Percentiles rank a stretch among this genome's conserved stretches.
Evolutionary conservation across 1,284 basidiomycete genomes (phyloP).

Genomic region (Fereydounia khargensis): DNA sequence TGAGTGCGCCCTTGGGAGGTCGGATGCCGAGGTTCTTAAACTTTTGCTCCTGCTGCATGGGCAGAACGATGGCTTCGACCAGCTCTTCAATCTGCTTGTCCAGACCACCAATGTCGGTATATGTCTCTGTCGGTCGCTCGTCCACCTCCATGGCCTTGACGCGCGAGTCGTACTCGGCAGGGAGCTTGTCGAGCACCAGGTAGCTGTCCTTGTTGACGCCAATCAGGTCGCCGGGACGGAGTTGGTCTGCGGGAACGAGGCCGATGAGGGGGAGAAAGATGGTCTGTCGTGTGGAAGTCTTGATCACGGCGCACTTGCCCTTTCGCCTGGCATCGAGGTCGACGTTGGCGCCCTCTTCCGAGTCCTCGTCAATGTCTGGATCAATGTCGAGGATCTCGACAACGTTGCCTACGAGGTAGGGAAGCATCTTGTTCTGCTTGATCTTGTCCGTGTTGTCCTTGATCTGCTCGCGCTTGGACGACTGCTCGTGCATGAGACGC

Average conservation of each 20-base stretch:
- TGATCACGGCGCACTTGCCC: conserved; percentile 97
- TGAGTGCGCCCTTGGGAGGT: conserved; percentile 73
- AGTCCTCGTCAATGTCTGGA: conserved; percentile 80
- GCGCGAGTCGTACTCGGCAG: conserved; percentile 73
- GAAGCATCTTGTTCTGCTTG: conserved; percentile 98
- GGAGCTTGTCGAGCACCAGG: conserved; percentile 84
- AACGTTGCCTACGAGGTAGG: conserved; percentile 96
- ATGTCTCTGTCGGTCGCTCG: conserved; percentile 74
- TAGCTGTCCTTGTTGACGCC: conserved; percentile 99
- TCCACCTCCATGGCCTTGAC: conserved; percentile 93
- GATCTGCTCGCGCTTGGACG: conserved; percentile 96
- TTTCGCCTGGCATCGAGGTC: conserved; percentile 91
- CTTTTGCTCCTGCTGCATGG: conserved; percentile 77
- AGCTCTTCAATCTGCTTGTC: conserved; percentile 81
- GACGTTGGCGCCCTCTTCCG: conserved; percentile 76
- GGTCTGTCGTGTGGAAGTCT: conserved; percentile 91
- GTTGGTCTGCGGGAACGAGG: conserved; percentile 84
- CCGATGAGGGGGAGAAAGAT: conserved; percentile 98
- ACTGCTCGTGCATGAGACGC: conserved; percentile 88
- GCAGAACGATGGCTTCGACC: conserved; percentile 75
- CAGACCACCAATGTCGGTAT: conserved; percentile 74
- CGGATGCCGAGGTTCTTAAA: conserved; percentile 79
- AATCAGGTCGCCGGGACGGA: conserved; percentile 89
- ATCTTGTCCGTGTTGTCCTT: conserved; percentile 97
- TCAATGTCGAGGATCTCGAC: conserved; percentile 81